A percentile compares a stretch with the other conserved stretches of the same genome.
Evolutionary conservation across 148 eudicot genomes (phyloP).

Genomic region (Silene conica): DNA sequence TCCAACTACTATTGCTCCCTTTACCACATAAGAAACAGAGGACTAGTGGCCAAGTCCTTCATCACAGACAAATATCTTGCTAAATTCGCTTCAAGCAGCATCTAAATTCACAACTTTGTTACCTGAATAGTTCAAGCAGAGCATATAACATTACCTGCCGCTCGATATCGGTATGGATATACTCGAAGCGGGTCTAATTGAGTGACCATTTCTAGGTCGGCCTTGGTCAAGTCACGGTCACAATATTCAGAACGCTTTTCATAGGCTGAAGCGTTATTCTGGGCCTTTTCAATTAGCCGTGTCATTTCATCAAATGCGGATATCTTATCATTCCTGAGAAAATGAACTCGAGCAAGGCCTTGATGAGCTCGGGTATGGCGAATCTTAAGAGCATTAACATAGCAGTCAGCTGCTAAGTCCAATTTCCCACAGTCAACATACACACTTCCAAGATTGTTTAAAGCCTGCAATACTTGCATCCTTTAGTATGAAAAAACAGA

Average conservation of each 20-base stretch:
- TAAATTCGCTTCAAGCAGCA: background rate
- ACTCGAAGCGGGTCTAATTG: conserved; percentile 86
- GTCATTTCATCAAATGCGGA: conserved; percentile 96
- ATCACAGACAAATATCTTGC: background rate
- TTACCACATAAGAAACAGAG: too few species aligned
- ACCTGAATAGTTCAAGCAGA: background rate
- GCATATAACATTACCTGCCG: conserved; percentile 61
- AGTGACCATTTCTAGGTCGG: conserved; percentile 85
- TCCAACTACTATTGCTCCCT: too few species aligned
- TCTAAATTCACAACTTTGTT: background rate
- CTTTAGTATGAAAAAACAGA: conserved; percentile 10
- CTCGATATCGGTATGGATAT: conserved; percentile 93
- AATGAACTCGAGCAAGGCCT: conserved; percentile 94
- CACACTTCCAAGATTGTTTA: conserved; percentile 95
- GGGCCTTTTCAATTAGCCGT: conserved; percentile 79
- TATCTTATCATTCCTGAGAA: conserved; percentile 56
- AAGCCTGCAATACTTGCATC: conserved; percentile 48
- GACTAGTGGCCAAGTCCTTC: background rate
- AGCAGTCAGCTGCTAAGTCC: conserved; percentile 89
- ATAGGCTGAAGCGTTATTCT: conserved; percentile 88
- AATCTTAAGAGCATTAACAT: conserved; percentile 82
- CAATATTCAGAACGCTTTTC: conserved; percentile 98
- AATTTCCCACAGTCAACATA: conserved; percentile 80
- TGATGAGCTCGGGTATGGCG: conserved; percentile 97
- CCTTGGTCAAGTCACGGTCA: conserved; percentile 84